A percentile compares a stretch with the other conserved stretches of the same genome.
phyloP scores from a whole-genome alignment of 2,329 filamentous ascomycete genomes.

The Didymosphaeria variabile region DNA sequence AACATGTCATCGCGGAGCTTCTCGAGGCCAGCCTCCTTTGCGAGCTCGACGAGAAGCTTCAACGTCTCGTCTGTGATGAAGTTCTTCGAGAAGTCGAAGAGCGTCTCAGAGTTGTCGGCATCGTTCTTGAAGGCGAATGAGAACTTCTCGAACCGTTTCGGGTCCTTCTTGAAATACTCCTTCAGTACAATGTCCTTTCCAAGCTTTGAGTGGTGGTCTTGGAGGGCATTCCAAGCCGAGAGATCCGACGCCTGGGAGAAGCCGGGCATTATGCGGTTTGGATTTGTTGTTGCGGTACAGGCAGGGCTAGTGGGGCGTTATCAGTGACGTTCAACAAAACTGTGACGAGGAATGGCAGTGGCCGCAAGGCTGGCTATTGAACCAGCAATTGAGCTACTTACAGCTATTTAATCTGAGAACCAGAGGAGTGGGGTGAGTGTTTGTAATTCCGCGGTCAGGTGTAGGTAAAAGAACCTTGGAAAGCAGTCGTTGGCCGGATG shows the following conservation, averaged over 20 bases:
- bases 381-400: constrained; percentile 17
- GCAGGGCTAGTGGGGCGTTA: constrained; percentile 31
- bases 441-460: constrained; percentile 21
- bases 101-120: constrained; percentile 82
- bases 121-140: constrained; percentile 82
- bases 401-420: constrained; percentile 2
- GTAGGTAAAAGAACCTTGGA: constrained; percentile 21
- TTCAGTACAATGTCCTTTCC: constrained; percentile 93
- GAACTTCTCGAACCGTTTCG: constrained; percentile 89
- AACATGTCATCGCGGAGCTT: constrained; percentile 98
- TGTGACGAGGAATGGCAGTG: constrained; percentile 17
- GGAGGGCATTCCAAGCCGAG: constrained; percentile 86
- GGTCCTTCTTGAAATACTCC: constrained; percentile 89
- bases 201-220: constrained; percentile 85
- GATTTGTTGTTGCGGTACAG: constrained; percentile 28
- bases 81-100: constrained; percentile 99
- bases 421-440: neutral
- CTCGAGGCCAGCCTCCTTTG: constrained; percentile 89
- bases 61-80: constrained; percentile 94
- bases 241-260: constrained; percentile 89
- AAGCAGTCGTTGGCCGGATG: constrained; percentile 6
- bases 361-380: constrained; percentile 21
- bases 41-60: constrained; percentile 84
- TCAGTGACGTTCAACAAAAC: constrained; percentile 17
- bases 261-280: constrained; percentile 57